A percentile compares a stretch with the other conserved stretches of the same genome.
These are phyloP conservation scores for Aeminium ludgeri DNA, from an alignment of 495 filamentous ascomycete species.

Conservation along the genomic window DNA sequence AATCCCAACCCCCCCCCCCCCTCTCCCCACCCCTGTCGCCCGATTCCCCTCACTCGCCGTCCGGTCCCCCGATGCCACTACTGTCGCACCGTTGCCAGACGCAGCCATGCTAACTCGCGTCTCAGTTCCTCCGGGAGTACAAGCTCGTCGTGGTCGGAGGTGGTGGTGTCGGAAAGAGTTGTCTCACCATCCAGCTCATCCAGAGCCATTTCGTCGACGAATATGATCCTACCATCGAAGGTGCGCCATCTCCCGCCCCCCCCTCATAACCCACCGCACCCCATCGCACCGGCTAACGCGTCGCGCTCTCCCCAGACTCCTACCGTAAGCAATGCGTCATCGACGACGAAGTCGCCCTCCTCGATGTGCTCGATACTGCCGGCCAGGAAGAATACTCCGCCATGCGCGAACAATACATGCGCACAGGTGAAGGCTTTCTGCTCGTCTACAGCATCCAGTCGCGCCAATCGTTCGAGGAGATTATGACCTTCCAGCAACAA, in stretches of 20 bases:
- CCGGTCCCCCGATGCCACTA: no score
- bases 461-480: conserved; percentile 93
- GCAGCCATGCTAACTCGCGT: conserved; percentile 12
- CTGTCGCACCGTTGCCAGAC: neutral
- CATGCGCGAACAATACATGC: conserved; percentile 99
- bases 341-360: conserved; percentile 90
- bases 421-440: conserved; percentile 94
- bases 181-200: conserved; percentile 97
- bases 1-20: no score
- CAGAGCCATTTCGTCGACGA: conserved; percentile 98
- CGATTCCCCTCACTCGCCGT: no score
- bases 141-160: conserved; percentile 96
- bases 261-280: neutral
- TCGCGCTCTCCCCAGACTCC: conserved; percentile 47
- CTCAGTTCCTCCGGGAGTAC: conserved; percentile 91
- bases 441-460: conserved; percentile 97
- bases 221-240: conserved; percentile 98
- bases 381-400: conserved; percentile 98
- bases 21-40: neutral
- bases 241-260: conserved; percentile 33
- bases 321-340: conserved; percentile 99
- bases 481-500: conserved; percentile 95
- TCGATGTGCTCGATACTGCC: conserved; percentile 95
- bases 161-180: conserved; percentile 97
- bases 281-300: conserved; percentile 7